phyloP scores from a whole-genome alignment of 2,329 filamentous ascomycete genomes.

The Xylariaceae sp. region DNA sequence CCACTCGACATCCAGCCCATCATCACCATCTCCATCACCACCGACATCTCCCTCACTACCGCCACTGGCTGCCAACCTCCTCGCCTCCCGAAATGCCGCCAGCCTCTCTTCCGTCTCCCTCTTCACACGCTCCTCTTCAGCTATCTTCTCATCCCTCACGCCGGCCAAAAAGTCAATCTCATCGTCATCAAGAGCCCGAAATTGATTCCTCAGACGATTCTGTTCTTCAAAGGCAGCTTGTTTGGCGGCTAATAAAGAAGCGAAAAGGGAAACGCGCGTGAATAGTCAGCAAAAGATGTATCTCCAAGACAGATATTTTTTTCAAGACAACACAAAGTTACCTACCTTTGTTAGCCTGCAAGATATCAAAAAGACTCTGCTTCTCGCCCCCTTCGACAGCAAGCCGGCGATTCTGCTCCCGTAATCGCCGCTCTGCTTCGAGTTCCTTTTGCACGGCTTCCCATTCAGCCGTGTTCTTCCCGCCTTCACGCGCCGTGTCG shows the following conservation, averaged over 20 bases:
- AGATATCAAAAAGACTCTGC: constrained; percentile 60
- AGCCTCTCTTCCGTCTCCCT: constrained; percentile 54
- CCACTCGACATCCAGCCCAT: constrained; percentile 25
- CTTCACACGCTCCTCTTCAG: constrained; percentile 49
- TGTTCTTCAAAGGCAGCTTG: constrained; percentile 77
- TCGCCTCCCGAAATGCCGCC: constrained; percentile 47
- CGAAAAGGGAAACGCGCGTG: background rate
- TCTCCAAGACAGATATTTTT: background rate
- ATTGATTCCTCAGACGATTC: constrained; percentile 67
- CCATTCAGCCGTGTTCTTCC: constrained; percentile 45
- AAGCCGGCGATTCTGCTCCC: constrained; percentile 45
- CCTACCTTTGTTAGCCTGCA: constrained; percentile 69
- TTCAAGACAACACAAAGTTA: background rate
- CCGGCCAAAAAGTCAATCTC: constrained; percentile 70
- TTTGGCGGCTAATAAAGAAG: constrained; percentile 53
- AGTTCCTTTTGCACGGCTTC: constrained; percentile 59
- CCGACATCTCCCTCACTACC: constrained; percentile 6
- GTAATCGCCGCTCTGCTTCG: constrained; percentile 51
- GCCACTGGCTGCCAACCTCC: constrained; percentile 10
- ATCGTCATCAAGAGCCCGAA: constrained; percentile 70
- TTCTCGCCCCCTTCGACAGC: constrained; percentile 45
- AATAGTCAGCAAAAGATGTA: background rate
- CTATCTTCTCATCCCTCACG: constrained; percentile 43
- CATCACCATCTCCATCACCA: constrained; percentile 6
- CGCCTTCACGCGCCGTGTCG: background rate